phyloP scores from a whole-genome alignment of 768 basidiomycete genomes.

The Termitomyces heimii region DNA sequence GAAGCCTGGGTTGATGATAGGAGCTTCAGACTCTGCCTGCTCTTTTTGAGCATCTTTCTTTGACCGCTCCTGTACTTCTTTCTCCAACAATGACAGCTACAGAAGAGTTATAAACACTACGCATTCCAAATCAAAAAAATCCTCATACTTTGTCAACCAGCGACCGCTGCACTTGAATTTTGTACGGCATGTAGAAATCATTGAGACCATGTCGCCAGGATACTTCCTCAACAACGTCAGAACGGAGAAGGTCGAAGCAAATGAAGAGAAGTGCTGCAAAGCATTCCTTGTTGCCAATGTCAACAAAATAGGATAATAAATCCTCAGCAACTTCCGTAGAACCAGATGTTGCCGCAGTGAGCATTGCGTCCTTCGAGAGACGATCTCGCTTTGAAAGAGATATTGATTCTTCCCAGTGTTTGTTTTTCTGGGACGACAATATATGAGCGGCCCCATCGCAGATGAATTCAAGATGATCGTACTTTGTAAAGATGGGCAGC shows the following conservation, averaged over 20 bases:
- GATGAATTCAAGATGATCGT: slow-evolving; percentile 3
- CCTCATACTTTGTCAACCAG: slow-evolving; percentile 62
- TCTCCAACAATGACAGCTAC: slow-evolving; percentile 75
- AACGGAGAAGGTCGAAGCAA: slow-evolving; percentile 93
- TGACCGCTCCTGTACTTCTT: slow-evolving; percentile 81
- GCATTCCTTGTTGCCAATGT: slow-evolving; percentile 98
- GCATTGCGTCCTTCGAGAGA: slow-evolving; percentile 93
- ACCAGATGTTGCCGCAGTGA: slow-evolving; percentile 82
- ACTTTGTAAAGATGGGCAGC: slow-evolving; percentile 97
- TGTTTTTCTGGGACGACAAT: slow-evolving; percentile 76
- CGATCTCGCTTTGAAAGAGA: slow-evolving; percentile 94
- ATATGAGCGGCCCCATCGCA: not conserved
- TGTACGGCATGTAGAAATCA: slow-evolving; percentile 98
- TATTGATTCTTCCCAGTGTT: slow-evolving; percentile 95
- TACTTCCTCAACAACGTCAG: slow-evolving; percentile 90
- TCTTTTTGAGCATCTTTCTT: slow-evolving; percentile 88
- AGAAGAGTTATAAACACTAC: not conserved
- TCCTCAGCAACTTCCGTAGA: slow-evolving; percentile 94
- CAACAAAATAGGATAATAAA: slow-evolving; percentile 91
- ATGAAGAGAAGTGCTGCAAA: slow-evolving; percentile 87
- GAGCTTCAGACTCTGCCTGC: slow-evolving; percentile 78
- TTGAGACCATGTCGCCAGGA: slow-evolving; percentile 96
- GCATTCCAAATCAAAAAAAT: not conserved
- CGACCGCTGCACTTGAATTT: slow-evolving; percentile 80
- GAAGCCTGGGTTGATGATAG: slow-evolving; percentile 81